Conservation (phyloP, 306 rosid genomes). For the Trifolium pratense region DNA sequence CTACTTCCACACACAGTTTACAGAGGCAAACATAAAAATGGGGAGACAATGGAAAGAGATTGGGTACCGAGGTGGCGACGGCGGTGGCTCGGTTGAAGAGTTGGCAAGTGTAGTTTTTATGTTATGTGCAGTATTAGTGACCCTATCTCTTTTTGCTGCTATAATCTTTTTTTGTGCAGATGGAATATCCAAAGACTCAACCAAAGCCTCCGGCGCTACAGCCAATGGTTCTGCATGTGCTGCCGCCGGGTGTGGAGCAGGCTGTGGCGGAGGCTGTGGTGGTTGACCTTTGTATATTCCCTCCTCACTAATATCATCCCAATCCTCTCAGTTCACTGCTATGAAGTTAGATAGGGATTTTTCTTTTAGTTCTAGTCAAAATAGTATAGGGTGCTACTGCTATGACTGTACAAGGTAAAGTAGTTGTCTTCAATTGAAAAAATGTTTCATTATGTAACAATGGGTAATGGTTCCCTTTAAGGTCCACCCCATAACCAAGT, state of each 20-base stretch:
- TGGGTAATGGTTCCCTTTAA: not conserved
- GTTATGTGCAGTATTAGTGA: slow-evolving; percentile 54
- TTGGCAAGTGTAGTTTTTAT: slow-evolving; percentile 41
- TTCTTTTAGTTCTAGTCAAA: slow-evolving; percentile 14
- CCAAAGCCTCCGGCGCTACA: slow-evolving; percentile 43
- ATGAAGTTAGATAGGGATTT: slow-evolving; percentile 6
- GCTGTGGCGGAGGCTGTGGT: slow-evolving; percentile 61
- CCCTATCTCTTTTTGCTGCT: slow-evolving; percentile 51
- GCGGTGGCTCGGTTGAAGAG: slow-evolving; percentile 39
- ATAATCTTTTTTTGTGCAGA: slow-evolving; percentile 71
- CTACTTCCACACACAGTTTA: not conserved
- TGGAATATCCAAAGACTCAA: slow-evolving; percentile 54
- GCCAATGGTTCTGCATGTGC: slow-evolving; percentile 50
- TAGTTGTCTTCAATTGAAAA: not conserved
- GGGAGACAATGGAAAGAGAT: slow-evolving; percentile 57
- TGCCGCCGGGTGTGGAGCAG: slow-evolving; percentile 44
- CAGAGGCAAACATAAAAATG: slow-evolving; percentile 50
- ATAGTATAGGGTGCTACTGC: not conserved
- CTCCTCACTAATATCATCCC: not conserved
- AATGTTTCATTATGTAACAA: not conserved
- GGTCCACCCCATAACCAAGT: slow-evolving; percentile 5
- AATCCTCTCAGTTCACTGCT: slow-evolving; percentile 3
- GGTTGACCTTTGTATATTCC: slow-evolving; percentile 40
- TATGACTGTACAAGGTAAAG: not conserved
- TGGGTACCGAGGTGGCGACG: slow-evolving; percentile 15